Percentiles rank a stretch among this genome's conserved stretches.
Evolutionary conservation across 768 basidiomycete species (phyloP).

Genomic region (Tulasnella sp.): DNA sequence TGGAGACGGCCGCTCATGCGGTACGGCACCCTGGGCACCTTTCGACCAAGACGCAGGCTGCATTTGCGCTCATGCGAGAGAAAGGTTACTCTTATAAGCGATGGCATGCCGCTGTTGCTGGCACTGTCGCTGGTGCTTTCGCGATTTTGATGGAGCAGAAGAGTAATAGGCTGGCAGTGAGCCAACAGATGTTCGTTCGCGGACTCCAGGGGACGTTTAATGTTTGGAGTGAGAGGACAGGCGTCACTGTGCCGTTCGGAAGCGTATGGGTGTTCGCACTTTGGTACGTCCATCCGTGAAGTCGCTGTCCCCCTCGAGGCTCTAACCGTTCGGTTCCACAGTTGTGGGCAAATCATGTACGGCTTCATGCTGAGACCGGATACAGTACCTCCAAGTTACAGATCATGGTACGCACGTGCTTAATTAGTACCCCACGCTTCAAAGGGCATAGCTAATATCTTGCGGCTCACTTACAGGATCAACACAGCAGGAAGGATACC

Average conservation of each 20-base stretch:
- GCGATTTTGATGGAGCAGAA: conserved; percentile 71
- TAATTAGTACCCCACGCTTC: too few species aligned
- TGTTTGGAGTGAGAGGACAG: conserved; percentile 53
- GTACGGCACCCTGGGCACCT: neutral
- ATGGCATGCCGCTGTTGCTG: conserved; percentile 77
- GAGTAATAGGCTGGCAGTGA: conserved; percentile 52
- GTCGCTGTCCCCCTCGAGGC: too few species aligned
- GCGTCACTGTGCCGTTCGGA: conserved; percentile 69
- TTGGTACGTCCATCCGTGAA: conserved; percentile 37
- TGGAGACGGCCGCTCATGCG: too few species aligned
- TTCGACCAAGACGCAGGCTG: neutral
- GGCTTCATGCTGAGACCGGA: conserved; percentile 68
- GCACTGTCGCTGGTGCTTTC: conserved; percentile 51
- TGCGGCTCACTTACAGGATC: conserved; percentile 52
- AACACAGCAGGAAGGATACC: conserved; percentile 56
- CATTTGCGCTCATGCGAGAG: neutral
- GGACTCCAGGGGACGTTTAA: conserved; percentile 89
- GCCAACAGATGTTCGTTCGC: conserved; percentile 83
- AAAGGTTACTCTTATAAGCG: conserved; percentile 20
- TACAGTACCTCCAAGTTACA: conserved; percentile 71
- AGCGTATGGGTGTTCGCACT: conserved; percentile 72
- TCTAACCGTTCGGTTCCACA: conserved; percentile 22
- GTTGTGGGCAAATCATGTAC: conserved; percentile 82
- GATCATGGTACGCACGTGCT: conserved; percentile 51
- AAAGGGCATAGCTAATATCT: too few species aligned